Evolutionary conservation across 2,329 filamentous ascomycete genomes (phyloP), one percentile per base, ranked within the genome.

Genomic region (Didymella pomorum): DNA sequence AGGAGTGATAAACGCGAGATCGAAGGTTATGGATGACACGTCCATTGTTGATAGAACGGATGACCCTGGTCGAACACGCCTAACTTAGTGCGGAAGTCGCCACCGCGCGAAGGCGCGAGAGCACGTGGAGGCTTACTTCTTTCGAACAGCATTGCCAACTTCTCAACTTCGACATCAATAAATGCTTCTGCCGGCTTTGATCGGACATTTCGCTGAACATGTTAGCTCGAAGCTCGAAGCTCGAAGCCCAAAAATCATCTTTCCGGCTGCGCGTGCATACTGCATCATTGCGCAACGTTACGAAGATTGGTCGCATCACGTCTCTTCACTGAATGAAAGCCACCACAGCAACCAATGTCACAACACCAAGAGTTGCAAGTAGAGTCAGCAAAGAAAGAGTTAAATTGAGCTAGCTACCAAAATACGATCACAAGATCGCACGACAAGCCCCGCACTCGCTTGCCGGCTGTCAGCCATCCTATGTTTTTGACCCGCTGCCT

Each of bases 21-120:
- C 6, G 2, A 21, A n/a, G 21, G 6, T 6, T 7, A 39, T 18
- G 1, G 33, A 26, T 8, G 16, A 9, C 25, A n/a, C 12, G 18
- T 21, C 29, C n/a, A 26, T 28, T 28, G 54, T 52, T 47, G 42
- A 37, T 9, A n/a, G 8, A 1, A 11, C 33, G 16, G 26, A 20
- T 12, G 25, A 39, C 25, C 31, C 41, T 44, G 16, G 28, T 52
- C 50, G 5, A 46, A 39, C 20, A 7, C 42, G 42, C 8, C 11
- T 14, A n/a, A n/a, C n/a, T n/a, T n/a, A 16, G 35, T 12, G 16
- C 2, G 10, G 35, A 26, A 12, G 25, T 58, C 28, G 56, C 56
- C 56, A 58, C 56, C 39, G 20, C 56, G 49, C 50, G 41, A 50
- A 42, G 11, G 31, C 56, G 39, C 56, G 56, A 39, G 20, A 18